A percentile compares a stretch with the other conserved stretches of the same genome.
These are phyloP conservation scores for Triangularia verruculosa DNA, from an alignment of 2,329 filamentous ascomycete genomes.

Conservation along the genomic window DNA sequence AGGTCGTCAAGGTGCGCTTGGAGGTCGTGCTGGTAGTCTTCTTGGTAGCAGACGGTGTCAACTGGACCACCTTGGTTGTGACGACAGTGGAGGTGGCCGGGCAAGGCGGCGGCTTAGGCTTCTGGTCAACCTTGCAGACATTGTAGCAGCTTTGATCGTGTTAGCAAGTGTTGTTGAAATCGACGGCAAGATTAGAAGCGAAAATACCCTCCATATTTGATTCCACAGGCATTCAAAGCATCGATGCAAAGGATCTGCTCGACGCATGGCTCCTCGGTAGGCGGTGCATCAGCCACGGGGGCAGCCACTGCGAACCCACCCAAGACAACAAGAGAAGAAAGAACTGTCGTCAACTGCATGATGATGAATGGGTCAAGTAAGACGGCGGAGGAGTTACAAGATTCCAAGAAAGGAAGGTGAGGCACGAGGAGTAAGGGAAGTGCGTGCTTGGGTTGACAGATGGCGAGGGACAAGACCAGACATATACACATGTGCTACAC, in stretches of 20 bases:
- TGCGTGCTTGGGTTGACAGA: not conserved
- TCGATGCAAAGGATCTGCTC: constrained; percentile 23
- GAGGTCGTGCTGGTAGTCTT: constrained; percentile 2
- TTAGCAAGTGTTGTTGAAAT: constrained; percentile 4
- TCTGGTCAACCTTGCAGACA: constrained; percentile 15
- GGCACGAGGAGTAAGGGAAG: not conserved
- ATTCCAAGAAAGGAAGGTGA: constrained; percentile 20
- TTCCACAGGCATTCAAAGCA: constrained; percentile 20
- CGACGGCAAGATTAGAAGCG: not conserved
- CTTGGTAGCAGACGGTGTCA: not conserved
- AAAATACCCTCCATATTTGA: constrained; percentile 24
- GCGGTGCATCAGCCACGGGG: not conserved
- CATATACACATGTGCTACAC: constrained; percentile 11
- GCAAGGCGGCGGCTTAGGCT: constrained; percentile 18
- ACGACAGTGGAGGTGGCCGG: constrained; percentile 5
- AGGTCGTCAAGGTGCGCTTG: not conserved
- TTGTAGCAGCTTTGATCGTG: constrained; percentile 18
- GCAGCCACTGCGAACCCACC: constrained; percentile 10
- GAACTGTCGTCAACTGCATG: constrained; percentile 14
- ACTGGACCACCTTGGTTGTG: constrained; percentile 6
- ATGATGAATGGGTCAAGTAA: constrained; percentile 1
- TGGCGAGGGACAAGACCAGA: constrained; percentile 7
- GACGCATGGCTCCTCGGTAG: constrained; percentile 3
- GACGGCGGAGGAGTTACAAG: not conserved
- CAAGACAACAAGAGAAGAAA: constrained; percentile 17